phyloP scores from a whole-genome alignment of 345 rosid species.

The Syzygium aromaticum region DNA sequence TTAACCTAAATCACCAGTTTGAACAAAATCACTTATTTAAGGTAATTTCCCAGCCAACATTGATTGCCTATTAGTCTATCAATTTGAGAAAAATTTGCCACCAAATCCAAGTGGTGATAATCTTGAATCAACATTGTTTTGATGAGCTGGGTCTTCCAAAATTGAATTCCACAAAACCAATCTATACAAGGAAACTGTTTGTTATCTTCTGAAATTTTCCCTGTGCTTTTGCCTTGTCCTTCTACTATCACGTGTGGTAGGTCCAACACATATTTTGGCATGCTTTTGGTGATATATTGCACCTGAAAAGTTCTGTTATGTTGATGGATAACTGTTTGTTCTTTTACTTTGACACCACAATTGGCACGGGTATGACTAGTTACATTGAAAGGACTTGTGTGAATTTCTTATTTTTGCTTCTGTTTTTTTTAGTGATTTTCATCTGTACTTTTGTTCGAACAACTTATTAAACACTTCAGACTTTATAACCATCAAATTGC shows the following conservation, averaged over 20 bases:
- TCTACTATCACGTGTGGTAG: neutral
- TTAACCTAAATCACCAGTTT: neutral
- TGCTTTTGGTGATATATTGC: neutral
- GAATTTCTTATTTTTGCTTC: neutral
- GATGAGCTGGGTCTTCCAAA: neutral
- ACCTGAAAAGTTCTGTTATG: neutral
- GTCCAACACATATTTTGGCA: neutral
- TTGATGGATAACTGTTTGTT: neutral
- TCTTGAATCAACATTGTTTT: neutral
- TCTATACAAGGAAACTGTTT: neutral
- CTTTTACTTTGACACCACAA: neutral
- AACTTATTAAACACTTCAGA: neutral
- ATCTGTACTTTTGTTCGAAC: neutral
- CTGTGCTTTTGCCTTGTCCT: neutral
- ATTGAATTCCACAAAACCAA: neutral
- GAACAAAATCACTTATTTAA: neutral
- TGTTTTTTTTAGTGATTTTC: neutral
- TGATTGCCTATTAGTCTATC: neutral
- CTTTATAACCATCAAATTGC: neutral
- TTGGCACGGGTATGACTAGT: neutral
- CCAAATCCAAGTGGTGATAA: neutral
- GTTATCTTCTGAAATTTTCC: neutral
- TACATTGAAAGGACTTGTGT: neutral
- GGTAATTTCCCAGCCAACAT: neutral
- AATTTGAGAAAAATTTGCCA: neutral